Evolutionary conservation across 2,329 filamentous ascomycete genomes (phyloP).

Genomic region (Diaporthe destruens): DNA sequence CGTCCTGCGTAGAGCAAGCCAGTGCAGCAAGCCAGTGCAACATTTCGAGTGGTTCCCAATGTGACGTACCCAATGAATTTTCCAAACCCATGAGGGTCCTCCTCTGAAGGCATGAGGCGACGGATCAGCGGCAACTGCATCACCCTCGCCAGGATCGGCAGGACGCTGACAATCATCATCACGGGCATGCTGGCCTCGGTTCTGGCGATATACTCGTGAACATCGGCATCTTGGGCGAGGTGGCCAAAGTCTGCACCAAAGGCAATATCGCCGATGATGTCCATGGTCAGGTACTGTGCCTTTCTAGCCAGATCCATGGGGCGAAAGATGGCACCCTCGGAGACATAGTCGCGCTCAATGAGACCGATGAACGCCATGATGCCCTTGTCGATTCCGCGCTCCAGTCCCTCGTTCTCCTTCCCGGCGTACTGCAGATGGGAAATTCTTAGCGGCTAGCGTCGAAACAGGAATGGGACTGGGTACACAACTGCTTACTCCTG

Average conservation of each 20-base stretch:
- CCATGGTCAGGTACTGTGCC: slow-evolving; percentile 66
- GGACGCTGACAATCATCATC: slow-evolving; percentile 47
- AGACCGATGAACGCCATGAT: slow-evolving; percentile 51
- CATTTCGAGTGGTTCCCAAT: no score
- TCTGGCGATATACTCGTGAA: slow-evolving; percentile 43
- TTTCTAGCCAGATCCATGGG: slow-evolving; percentile 63
- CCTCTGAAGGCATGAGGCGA: slow-evolving; percentile 42
- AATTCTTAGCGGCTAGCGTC: slow-evolving; percentile 34
- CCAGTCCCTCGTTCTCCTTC: slow-evolving; percentile 48
- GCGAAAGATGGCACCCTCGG: slow-evolving; percentile 49
- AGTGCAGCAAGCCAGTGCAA: background rate
- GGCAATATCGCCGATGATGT: slow-evolving; percentile 65
- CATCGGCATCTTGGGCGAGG: slow-evolving; percentile 58
- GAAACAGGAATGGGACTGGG: slow-evolving; percentile 21
- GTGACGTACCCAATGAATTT: slow-evolving; percentile 41
- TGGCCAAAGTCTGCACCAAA: slow-evolving; percentile 64
- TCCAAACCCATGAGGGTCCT: slow-evolving; percentile 41
- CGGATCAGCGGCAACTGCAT: slow-evolving; percentile 32
- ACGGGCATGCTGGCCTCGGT: slow-evolving; percentile 51
- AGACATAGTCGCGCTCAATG: slow-evolving; percentile 57
- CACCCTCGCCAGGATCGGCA: slow-evolving; percentile 41
- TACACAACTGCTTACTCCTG: slow-evolving; percentile 52
- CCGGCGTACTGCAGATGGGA: slow-evolving; percentile 45
- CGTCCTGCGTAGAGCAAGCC: background rate
- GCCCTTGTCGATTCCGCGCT: slow-evolving; percentile 45